Base-by-base conservation (phyloP, 306 rosid genomes). In the Pachyrhizus erosus region DNA sequence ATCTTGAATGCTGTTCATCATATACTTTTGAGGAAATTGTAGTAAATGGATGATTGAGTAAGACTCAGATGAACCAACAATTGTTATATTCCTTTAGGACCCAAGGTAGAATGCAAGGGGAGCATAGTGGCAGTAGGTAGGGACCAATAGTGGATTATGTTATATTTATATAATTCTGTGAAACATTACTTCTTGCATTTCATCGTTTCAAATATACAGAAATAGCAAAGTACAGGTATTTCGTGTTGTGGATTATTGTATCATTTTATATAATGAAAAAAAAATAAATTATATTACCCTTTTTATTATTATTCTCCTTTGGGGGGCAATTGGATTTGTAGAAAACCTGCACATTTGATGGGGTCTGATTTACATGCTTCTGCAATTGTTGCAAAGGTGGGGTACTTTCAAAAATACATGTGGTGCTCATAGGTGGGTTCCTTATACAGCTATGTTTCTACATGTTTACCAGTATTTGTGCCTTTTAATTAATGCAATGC, bases 131-230 rank as follows among this genome's bases (percentile, higher is more conserved):
- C 9, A 55, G 85, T 80, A 88, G 86, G 87, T 92, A 91, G 94
- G 87, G 85, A 84, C 89, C 81, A 17, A 79, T 88, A 85, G 82
- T 85, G 86, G 83, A 85, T 88, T 83, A 49, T 49, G n/a, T 49
- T 48, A n/a, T 51, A 79, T 26, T 65, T 67, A 67, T 68, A 12
- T 20, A 82, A 89, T 90, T 84, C 74, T 84, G 62, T 82, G 84
- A 86, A 61, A 80, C 84, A 90, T 90, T 93, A 84, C 64, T 88
- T 93, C 83, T 84, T 79, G 79, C 87, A 81, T 87, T 76, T 87
- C 64, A 68, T 87, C 78, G 31, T 84, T 75, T 88, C 72, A 80
- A 87, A 61, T 81, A 89, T 88, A 91, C 92, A 89, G 73, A 80
- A 87, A 89, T 84, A 89, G 87, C 80, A 86, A 87, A 76, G 58